phyloP scores from a whole-genome alignment of 2,329 filamentous ascomycete genomes.

The Aschersonia sp. region DNA sequence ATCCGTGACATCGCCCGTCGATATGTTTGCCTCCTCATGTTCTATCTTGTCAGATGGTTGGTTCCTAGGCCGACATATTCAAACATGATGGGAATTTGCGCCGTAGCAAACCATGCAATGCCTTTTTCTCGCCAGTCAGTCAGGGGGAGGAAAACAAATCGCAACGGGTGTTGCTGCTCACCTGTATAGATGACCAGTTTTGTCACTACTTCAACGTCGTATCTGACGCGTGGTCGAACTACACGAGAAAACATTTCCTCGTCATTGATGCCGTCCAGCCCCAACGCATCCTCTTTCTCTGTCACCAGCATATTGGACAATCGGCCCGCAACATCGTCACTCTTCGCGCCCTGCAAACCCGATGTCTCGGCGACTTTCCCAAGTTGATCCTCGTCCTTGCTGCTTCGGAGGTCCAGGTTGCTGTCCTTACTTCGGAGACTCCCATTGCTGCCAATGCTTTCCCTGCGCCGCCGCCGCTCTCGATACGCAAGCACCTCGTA shows the following conservation, averaged over 20 bases:
- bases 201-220: conserved; percentile 97
- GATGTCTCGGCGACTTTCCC: conserved; percentile 25
- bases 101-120: conserved; percentile 70
- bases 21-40: no score
- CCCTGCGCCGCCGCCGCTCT: conserved; percentile 43
- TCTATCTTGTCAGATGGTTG: conserved; percentile 15
- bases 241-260: conserved; percentile 73
- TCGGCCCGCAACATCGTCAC: not conserved
- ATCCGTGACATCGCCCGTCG: no score
- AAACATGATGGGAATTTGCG: conserved; percentile 60
- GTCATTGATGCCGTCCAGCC: conserved; percentile 45
- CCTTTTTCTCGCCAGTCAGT: conserved; percentile 28
- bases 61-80: conserved; percentile 40
- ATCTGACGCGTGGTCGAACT: conserved; percentile 76
- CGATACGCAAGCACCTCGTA: conserved; percentile 92
- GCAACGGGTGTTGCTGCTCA: conserved; percentile 18
- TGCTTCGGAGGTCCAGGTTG: conserved; percentile 22
- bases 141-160: not conserved
- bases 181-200: conserved; percentile 92
- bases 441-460: conserved; percentile 39
- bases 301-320: not conserved
- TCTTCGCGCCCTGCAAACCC: conserved; percentile 26
- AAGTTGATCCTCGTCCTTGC: conserved; percentile 22
- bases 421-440: conserved; percentile 29
- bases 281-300: conserved; percentile 13